Conservation (phyloP, 2,329 filamentous ascomycete genomes). For the Emmonsiellopsis sp. region DNA sequence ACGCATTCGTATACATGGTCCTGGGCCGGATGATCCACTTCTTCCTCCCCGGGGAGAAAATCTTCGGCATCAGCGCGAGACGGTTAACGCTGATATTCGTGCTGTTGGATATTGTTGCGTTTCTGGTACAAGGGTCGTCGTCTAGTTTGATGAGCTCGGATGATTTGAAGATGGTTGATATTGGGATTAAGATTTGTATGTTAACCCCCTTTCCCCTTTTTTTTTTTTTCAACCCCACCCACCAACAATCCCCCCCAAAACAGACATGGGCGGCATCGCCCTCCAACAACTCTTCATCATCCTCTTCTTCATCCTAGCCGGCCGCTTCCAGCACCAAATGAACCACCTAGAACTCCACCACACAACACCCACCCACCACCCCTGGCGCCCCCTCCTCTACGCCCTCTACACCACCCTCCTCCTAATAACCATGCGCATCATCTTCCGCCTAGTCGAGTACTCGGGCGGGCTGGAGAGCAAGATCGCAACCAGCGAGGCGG, state of each 20-base stretch:
- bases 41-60: slow-evolving; percentile 29
- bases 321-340: slow-evolving; percentile 39
- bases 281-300: slow-evolving; percentile 48
- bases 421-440: slow-evolving; percentile 46
- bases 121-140: slow-evolving; percentile 10
- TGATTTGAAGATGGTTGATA: slow-evolving; percentile 7
- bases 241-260: not conserved
- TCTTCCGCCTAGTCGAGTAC: slow-evolving; percentile 53
- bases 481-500: slow-evolving; percentile 28
- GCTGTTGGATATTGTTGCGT: slow-evolving; percentile 30
- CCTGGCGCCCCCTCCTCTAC: slow-evolving; percentile 31
- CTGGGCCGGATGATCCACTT: slow-evolving; percentile 40
- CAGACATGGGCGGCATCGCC: slow-evolving; percentile 25
- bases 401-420: slow-evolving; percentile 45
- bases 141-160: slow-evolving; percentile 16
- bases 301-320: slow-evolving; percentile 42
- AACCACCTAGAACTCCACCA: slow-evolving; percentile 22
- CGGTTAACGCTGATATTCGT: slow-evolving; percentile 34
- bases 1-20: slow-evolving; percentile 41
- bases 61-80: slow-evolving; percentile 31
- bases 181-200: slow-evolving; percentile 19
- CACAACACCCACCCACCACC: slow-evolving; percentile 24
- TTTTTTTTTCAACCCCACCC: not conserved
- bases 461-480: slow-evolving; percentile 41
- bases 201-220: not conserved